phyloP scores from a whole-genome alignment of 1,284 basidiomycete species.

The Cryptococcus sp. region DNA sequence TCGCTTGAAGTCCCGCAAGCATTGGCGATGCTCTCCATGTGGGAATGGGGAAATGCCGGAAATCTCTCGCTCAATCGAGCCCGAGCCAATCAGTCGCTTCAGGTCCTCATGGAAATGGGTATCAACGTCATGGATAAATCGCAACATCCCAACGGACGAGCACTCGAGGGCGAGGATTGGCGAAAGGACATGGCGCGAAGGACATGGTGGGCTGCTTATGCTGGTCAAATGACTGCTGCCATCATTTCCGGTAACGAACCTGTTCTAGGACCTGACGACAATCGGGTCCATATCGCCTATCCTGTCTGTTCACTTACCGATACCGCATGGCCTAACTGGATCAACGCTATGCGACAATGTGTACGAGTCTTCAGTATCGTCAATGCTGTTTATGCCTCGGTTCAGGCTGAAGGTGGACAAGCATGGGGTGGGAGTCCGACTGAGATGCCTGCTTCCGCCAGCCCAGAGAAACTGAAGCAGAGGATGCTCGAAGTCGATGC shows the following conservation, averaged over 20 bases:
- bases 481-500: slow-evolving; percentile 40
- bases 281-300: slow-evolving; percentile 40
- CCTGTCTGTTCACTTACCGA: slow-evolving; percentile 40
- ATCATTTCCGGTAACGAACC: slow-evolving; percentile 34
- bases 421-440: neutral
- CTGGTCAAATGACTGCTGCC: slow-evolving; percentile 28
- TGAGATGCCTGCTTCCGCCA: neutral
- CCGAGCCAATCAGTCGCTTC: slow-evolving; percentile 29
- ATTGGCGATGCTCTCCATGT: slow-evolving; percentile 40
- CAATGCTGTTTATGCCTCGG: slow-evolving; percentile 29
- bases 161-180: slow-evolving; percentile 44
- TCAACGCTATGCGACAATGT: slow-evolving; percentile 37
- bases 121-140: slow-evolving; percentile 40
- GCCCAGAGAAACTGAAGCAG: slow-evolving; percentile 6
- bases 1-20: slow-evolving; percentile 44
- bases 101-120: slow-evolving; percentile 44
- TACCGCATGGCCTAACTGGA: slow-evolving; percentile 43
- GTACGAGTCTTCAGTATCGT: slow-evolving; percentile 35
- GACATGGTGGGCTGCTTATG: slow-evolving; percentile 47
- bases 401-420: neutral
- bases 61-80: slow-evolving; percentile 28
- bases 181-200: slow-evolving; percentile 41
- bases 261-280: slow-evolving; percentile 38
- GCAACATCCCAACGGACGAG: slow-evolving; percentile 10
- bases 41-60: slow-evolving; percentile 44